phyloP scores from a whole-genome alignment of 192 early-diverging fungal species.

The Backusella westeae region DNA sequence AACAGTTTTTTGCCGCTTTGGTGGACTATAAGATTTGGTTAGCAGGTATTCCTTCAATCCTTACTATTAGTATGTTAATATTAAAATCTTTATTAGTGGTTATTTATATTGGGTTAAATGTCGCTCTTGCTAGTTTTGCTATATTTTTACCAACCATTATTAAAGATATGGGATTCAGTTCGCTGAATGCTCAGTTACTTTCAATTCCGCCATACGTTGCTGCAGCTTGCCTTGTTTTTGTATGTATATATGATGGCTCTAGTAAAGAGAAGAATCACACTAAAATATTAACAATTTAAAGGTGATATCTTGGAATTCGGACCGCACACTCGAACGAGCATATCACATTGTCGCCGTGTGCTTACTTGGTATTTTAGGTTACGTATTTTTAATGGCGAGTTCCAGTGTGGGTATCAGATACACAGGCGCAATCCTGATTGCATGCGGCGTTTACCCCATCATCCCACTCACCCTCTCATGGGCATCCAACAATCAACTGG shows the following conservation, averaged over 20 bases:
- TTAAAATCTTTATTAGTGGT: slow-evolving; percentile 1
- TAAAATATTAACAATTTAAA: not conserved
- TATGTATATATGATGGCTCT: slow-evolving; percentile 1
- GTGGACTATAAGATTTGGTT: slow-evolving; percentile 36
- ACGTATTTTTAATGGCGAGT: slow-evolving; percentile 43
- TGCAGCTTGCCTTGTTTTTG: slow-evolving; percentile 35
- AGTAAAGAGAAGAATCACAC: not conserved
- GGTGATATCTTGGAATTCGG: slow-evolving; percentile 44
- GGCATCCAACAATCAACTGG: slow-evolving; percentile 59
- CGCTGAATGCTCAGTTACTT: slow-evolving; percentile 19
- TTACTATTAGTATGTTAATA: not conserved
- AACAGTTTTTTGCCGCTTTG: slow-evolving; percentile 35
- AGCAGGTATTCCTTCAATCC: slow-evolving; percentile 12
- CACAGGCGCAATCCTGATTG: slow-evolving; percentile 25
- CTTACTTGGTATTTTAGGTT: slow-evolving; percentile 36
- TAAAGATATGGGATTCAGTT: slow-evolving; percentile 35
- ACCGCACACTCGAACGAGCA: slow-evolving; percentile 48
- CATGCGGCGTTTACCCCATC: slow-evolving; percentile 42
- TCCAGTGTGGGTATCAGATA: slow-evolving; percentile 25
- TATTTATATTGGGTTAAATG: slow-evolving; percentile 43
- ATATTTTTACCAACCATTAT: slow-evolving; percentile 51
- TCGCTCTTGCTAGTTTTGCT: slow-evolving; percentile 49
- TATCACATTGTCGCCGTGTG: slow-evolving; percentile 36
- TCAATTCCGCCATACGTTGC: slow-evolving; percentile 18
- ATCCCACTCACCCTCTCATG: slow-evolving; percentile 45